Evolutionary conservation across 371 early-diverging fungal species (phyloP).

Genomic region (Mortierella sp.): DNA sequence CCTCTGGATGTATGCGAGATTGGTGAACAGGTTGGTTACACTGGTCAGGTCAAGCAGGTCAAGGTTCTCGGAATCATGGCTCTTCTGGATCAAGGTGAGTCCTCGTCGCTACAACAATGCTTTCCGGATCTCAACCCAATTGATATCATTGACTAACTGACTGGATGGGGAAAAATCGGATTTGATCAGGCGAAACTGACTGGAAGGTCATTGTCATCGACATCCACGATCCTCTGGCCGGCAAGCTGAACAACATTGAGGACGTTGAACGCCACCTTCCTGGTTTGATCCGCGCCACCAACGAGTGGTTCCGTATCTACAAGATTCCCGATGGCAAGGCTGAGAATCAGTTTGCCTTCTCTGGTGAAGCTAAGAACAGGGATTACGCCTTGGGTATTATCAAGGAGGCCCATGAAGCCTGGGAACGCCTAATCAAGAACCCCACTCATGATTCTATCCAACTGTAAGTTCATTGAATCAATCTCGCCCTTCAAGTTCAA

Average conservation of each 20-base stretch:
- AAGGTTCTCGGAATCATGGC: slow-evolving; percentile 98
- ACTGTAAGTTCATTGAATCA: too few species aligned
- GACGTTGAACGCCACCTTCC: slow-evolving; percentile 97
- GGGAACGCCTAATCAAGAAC: slow-evolving; percentile 86
- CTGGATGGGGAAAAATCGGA: not conserved
- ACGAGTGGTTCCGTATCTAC: slow-evolving; percentile 99
- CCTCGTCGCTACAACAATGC: too few species aligned
- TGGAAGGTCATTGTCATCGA: slow-evolving; percentile 99
- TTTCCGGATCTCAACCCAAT: not conserved
- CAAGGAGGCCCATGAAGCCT: slow-evolving; percentile 94
- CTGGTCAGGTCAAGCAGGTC: slow-evolving; percentile 98
- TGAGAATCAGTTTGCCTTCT: slow-evolving; percentile 98
- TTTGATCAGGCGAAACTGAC: slow-evolving; percentile 91
- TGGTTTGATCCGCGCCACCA: slow-evolving; percentile 94
- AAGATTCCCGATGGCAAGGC: slow-evolving; percentile 99
- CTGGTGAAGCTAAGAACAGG: slow-evolving; percentile 89
- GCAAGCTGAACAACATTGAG: slow-evolving; percentile 94
- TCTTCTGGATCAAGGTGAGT: slow-evolving; percentile 91
- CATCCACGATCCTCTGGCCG: slow-evolving; percentile 92
- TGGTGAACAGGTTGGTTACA: slow-evolving; percentile 88
- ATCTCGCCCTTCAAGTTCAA: too few species aligned
- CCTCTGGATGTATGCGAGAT: slow-evolving; percentile 99
- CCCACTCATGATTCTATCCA: slow-evolving; percentile 69
- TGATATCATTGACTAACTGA: not conserved
- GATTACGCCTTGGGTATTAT: slow-evolving; percentile 94